Conservation (phyloP, 1,284 basidiomycete genomes). For the Malassezia japonica region DNA sequence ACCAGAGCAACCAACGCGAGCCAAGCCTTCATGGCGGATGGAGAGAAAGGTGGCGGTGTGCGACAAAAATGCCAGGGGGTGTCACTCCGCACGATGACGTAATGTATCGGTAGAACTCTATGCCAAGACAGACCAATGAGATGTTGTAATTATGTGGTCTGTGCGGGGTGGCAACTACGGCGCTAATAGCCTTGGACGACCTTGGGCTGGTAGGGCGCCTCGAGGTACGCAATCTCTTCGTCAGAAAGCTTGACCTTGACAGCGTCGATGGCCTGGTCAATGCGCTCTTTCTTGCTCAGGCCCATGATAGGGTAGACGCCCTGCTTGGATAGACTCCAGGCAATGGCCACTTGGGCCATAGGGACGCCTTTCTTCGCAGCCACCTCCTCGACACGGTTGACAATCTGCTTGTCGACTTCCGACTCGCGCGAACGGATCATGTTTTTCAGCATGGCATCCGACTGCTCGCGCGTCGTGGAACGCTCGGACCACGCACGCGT, state of each 20-base stretch:
- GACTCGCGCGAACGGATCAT: slow-evolving; percentile 1
- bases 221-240: slow-evolving; percentile 9
- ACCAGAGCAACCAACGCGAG: neutral
- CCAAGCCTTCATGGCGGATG: neutral
- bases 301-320: slow-evolving; percentile 12
- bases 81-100: neutral
- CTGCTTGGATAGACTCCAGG: slow-evolving; percentile 39
- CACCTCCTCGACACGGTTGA: slow-evolving; percentile 49
- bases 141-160: no score
- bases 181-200: neutral
- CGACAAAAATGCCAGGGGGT: neutral
- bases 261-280: slow-evolving; percentile 11
- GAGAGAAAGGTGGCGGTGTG: neutral
- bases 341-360: slow-evolving; percentile 51
- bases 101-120: no score
- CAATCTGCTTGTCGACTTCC: slow-evolving; percentile 15
- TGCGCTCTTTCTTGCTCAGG: slow-evolving; percentile 13
- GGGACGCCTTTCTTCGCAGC: slow-evolving; percentile 47
- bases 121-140: no score
- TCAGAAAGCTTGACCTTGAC: slow-evolving; percentile 8
- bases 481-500: slow-evolving; percentile 37
- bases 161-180: no score
- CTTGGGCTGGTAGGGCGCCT: slow-evolving; percentile 14
- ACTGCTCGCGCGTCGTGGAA: neutral
- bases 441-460: neutral